Evolutionary conservation across 2,329 filamentous ascomycete genomes (phyloP).

Genomic region (Aspergillus luchuensis): DNA sequence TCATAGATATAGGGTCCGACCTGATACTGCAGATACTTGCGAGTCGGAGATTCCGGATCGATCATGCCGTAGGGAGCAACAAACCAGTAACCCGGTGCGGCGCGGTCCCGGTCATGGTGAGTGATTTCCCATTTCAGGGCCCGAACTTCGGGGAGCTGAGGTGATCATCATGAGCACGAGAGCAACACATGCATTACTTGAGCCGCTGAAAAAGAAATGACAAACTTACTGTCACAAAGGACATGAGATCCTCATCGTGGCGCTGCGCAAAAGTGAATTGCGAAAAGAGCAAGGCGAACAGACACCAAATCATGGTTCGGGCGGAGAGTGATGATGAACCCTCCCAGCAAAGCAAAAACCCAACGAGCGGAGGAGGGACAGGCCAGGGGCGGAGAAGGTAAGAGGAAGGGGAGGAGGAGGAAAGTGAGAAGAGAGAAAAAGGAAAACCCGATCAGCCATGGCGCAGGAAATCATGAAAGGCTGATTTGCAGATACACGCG

Average conservation of each 20-base stretch:
- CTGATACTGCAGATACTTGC: slow-evolving; percentile 43
- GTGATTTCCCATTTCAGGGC: slow-evolving; percentile 33
- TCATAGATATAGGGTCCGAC: slow-evolving; percentile 55
- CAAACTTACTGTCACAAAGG: slow-evolving; percentile 22
- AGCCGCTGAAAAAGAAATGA: background rate
- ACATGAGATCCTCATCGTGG: slow-evolving; percentile 18
- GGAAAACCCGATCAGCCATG: background rate
- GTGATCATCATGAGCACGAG: background rate
- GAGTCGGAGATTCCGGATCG: slow-evolving; percentile 27
- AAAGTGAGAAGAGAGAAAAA: background rate
- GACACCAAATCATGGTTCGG: background rate
- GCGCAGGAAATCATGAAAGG: background rate
- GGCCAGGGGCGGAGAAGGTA: background rate
- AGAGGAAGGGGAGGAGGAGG: background rate
- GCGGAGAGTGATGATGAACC: background rate
- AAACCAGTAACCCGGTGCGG: slow-evolving; percentile 52
- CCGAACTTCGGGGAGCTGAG: slow-evolving; percentile 28
- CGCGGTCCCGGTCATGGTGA: slow-evolving; percentile 27
- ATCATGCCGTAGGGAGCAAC: slow-evolving; percentile 48
- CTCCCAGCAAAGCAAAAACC: background rate
- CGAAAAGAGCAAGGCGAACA: background rate
- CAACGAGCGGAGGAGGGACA: background rate
- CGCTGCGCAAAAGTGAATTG: background rate
- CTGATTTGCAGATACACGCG: background rate
- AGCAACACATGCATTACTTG: too few relatives aligned